These are phyloP conservation scores for Coemansia sp. DNA, from an alignment of 192 early-diverging fungal species.

Conservation along the genomic window DNA sequence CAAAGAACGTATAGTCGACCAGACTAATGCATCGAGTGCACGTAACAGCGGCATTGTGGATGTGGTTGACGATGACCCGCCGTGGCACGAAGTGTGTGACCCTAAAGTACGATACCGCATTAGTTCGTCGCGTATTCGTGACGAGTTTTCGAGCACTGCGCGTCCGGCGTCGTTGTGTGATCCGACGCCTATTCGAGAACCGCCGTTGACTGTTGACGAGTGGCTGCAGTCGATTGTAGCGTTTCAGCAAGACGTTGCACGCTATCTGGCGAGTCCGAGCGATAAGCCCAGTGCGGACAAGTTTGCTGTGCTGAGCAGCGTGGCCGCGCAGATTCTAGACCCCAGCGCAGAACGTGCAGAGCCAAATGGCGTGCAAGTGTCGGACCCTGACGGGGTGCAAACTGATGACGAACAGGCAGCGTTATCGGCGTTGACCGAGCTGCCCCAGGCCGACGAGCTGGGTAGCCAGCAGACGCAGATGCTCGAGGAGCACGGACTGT, in stretches of 20 bases:
- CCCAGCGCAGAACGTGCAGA: neutral
- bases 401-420: conserved; percentile 9
- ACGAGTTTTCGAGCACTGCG: conserved; percentile 24
- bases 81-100: conserved; percentile 38
- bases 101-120: conserved; percentile 47
- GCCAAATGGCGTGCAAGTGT: neutral
- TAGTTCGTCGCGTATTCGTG: conserved; percentile 31
- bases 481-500: conserved; percentile 9
- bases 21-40: conserved; percentile 23
- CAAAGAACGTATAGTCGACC: conserved; percentile 46
- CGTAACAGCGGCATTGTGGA: conserved; percentile 49
- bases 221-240: conserved; percentile 45
- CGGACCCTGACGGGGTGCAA: neutral
- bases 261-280: conserved; percentile 11
- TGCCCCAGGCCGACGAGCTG: neutral
- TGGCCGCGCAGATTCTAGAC: conserved; percentile 21
- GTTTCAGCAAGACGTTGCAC: conserved; percentile 47
- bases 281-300: neutral
- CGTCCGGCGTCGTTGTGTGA: neutral
- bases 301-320: conserved; percentile 13
- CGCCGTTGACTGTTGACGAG: conserved; percentile 15
- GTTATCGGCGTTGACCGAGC: conserved; percentile 5
- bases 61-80: conserved; percentile 49
- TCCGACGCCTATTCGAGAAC: neutral
- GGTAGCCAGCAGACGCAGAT: neutral